A percentile compares a stretch with the other conserved stretches of the same genome.
phyloP scores from a whole-genome alignment of 371 early-diverging fungal genomes.

The Actinomucor elegans region DNA sequence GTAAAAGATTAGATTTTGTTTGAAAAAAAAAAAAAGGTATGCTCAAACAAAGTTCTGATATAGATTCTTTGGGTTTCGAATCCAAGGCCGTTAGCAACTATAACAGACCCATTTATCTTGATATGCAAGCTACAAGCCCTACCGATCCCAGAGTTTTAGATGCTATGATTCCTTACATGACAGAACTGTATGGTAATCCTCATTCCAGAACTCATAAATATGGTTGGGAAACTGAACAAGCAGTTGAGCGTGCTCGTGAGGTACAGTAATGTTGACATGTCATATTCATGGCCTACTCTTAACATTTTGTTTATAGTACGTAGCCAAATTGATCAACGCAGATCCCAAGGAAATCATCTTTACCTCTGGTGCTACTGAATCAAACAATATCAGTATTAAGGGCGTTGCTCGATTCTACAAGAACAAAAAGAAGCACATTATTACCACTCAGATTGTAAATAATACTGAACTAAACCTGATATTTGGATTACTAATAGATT shows the following conservation, averaged over 20 bases:
- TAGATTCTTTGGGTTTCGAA: conserved; percentile 64
- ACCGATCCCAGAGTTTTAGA: conserved; percentile 98
- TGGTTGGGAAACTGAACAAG: conserved; percentile 98
- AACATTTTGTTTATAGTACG: conserved; percentile 57
- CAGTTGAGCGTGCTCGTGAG: conserved; percentile 91
- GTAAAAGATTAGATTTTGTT: conserved; percentile 8
- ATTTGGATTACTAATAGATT: neutral
- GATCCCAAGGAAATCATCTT: conserved; percentile 99
- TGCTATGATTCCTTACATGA: conserved; percentile 97
- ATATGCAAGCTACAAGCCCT: conserved; percentile 98
- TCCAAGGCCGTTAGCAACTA: conserved; percentile 31
- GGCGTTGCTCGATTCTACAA: conserved; percentile 98
- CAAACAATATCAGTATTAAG: conserved; percentile 96
- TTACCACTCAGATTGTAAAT: conserved; percentile 93
- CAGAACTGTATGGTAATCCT: conserved; percentile 96
- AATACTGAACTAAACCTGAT: neutral
- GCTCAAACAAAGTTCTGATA: neutral
- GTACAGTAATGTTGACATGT: conserved; percentile 26
- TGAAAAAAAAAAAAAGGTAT: no score
- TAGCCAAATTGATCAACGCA: conserved; percentile 93
- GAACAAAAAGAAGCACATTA: conserved; percentile 95
- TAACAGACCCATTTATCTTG: conserved; percentile 87
- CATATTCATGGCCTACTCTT: neutral
- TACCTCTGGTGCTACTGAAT: conserved; percentile 99
- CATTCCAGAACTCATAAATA: conserved; percentile 98